Evolutionary conservation across 768 basidiomycete genomes (phyloP).

Genomic region (Flagelloscypha sp.): DNA sequence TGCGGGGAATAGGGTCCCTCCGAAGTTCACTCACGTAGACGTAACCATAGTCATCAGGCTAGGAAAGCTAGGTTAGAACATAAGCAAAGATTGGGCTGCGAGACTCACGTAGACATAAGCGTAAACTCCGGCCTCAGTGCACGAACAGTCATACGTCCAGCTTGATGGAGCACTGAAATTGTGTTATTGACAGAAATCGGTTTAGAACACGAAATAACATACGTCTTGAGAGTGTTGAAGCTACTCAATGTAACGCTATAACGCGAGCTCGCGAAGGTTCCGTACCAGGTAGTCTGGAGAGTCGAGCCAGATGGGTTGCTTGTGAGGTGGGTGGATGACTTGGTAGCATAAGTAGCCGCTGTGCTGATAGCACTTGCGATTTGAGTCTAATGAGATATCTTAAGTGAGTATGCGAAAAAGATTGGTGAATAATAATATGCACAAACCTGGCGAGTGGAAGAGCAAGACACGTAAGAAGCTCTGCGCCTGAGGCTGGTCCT

Average conservation of each 20-base stretch:
- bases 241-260: background rate
- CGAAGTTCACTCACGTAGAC: too few species aligned
- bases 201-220: background rate
- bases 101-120: constrained; percentile 5
- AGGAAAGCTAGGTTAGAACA: too few species aligned
- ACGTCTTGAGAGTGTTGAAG: background rate
- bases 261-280: background rate
- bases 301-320: constrained; percentile 2
- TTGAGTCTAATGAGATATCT: too few species aligned
- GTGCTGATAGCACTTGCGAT: constrained; percentile 1
- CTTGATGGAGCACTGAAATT: background rate
- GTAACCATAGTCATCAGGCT: too few species aligned
- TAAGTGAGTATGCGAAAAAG: too few species aligned
- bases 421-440: too few species aligned
- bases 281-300: constrained; percentile 5
- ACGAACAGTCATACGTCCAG: constrained; percentile 3
- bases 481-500: constrained; percentile 1
- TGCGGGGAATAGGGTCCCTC: too few species aligned
- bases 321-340: background rate
- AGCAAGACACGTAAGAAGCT: constrained; percentile 2
- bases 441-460: constrained; percentile 1
- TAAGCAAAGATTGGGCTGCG: too few species aligned
- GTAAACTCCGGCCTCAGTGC: constrained; percentile 2
- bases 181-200: too few species aligned
- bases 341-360: background rate